Evolutionary conservation across 805 yeast genomes (phyloP).

Genomic region (Monosporozyma yasuniensis): DNA sequence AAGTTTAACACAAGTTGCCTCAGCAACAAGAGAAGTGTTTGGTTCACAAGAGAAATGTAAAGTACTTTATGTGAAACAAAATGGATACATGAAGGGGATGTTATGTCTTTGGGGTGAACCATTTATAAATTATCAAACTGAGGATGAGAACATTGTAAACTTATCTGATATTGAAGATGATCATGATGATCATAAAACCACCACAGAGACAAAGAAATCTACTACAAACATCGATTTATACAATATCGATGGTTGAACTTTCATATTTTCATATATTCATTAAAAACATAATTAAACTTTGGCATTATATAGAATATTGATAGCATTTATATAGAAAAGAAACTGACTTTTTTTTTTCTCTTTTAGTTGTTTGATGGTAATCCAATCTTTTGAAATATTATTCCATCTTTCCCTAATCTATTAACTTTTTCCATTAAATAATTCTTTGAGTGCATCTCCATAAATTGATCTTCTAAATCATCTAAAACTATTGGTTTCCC

Average conservation of each 20-base stretch:
- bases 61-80: slow-evolving; percentile 35
- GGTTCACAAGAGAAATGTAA: slow-evolving; percentile 40
- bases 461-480: slow-evolving; percentile 11
- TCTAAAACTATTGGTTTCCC: slow-evolving; percentile 17
- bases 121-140: slow-evolving; percentile 25
- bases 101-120: slow-evolving; percentile 52
- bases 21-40: slow-evolving; percentile 37
- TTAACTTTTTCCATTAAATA: slow-evolving; percentile 11
- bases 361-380: slow-evolving; percentile 20
- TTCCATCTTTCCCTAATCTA: slow-evolving; percentile 11
- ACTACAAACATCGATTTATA: slow-evolving; percentile 2
- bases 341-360: background rate
- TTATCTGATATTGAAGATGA: background rate
- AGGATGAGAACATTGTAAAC: slow-evolving; percentile 1
- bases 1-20: slow-evolving; percentile 42
- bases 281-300: background rate
- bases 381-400: slow-evolving; percentile 11
- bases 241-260: slow-evolving; percentile 5
- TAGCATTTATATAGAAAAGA: background rate
- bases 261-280: background rate
- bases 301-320: background rate
- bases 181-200: background rate
- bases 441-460: slow-evolving; percentile 9
- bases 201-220: background rate
- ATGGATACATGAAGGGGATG: slow-evolving; percentile 44